Conservation (phyloP, 805 yeast species). For the Kazachstania viticola region DNA sequence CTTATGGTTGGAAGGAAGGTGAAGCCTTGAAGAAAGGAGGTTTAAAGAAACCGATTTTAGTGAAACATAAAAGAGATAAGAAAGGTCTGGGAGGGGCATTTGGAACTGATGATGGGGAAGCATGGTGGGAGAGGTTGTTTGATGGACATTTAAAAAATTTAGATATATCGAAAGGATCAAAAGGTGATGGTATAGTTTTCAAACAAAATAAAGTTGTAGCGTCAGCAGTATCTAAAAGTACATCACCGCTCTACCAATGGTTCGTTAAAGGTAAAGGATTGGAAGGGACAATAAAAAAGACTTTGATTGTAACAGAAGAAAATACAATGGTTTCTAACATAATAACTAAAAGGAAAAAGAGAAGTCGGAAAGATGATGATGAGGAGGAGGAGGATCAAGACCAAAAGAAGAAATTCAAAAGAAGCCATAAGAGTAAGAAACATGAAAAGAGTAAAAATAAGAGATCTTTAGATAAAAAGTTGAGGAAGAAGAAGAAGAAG, state of each 20-base stretch:
- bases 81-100: slow-evolving; percentile 79
- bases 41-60: slow-evolving; percentile 71
- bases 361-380: slow-evolving; percentile 10
- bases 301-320: slow-evolving; percentile 3
- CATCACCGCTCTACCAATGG: slow-evolving; percentile 71
- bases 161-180: slow-evolving; percentile 36
- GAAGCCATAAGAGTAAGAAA: slow-evolving; percentile 13
- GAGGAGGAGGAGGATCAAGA: slow-evolving; percentile 6
- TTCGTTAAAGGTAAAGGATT: slow-evolving; percentile 83
- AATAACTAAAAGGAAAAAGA: slow-evolving; percentile 3
- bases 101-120: slow-evolving; percentile 58
- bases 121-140: slow-evolving; percentile 96
- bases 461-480: slow-evolving; percentile 20
- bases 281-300: slow-evolving; percentile 55
- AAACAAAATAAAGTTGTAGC: slow-evolving; percentile 40
- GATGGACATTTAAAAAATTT: slow-evolving; percentile 82
- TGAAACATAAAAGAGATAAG: slow-evolving; percentile 79
- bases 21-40: slow-evolving; percentile 76
- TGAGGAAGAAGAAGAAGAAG: slow-evolving; percentile 7
- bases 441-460: slow-evolving; percentile 15
- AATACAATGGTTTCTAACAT: slow-evolving; percentile 3
- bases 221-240: slow-evolving; percentile 35
- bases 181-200: slow-evolving; percentile 36
- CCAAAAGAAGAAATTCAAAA: slow-evolving; percentile 7
- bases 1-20: slow-evolving; percentile 90